Evolutionary conservation across 371 early-diverging fungal species (phyloP), one percentile per base, ranked within the genome.

Genomic region (Capillidium rhysosporum): DNA sequence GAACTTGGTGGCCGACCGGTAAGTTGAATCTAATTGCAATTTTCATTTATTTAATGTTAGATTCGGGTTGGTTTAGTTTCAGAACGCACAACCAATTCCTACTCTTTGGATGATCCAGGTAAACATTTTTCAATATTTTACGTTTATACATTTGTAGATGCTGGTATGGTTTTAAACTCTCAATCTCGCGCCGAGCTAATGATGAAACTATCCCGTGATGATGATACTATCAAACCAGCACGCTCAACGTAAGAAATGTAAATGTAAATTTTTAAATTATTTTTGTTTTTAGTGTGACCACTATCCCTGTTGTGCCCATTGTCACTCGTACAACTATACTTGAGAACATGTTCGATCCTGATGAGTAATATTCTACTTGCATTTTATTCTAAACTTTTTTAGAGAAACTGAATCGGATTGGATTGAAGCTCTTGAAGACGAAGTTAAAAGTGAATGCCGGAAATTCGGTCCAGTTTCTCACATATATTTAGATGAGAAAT

Each of bases 271-370:
- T 30, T 23, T 21, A 29, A 46, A 16, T 8, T 23, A 46, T 10
- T 25, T 12, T 21, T 1, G 4, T 7, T 34, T 34, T 34, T 34
- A 34, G 34, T 4, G 34, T 34, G 12, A 12, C 25, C 16, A 52
- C 14, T 52, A 56, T 60, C 41, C 47, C 59, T 57, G 54, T 58
- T 46, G 54, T 57, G 39, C 57, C 60, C 38, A 16, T 29, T 63
- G 61, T 58, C 28, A 62, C 69, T n/a, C 60, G 73, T 59, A 65
- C 75, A 5, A 65, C 68, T 45, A 68, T 77, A 38, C 69, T 95
- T 58, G 80, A 77, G 56, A 89, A 93, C 57, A 91, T 92, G 93
- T 92, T 92, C 60, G 77, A 91, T 48, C 90, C 91, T 18, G 77
- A 66, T 38, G 86, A 88, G 83, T 86, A 78, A 65, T 79, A 69